Evolutionary conservation across 768 basidiomycete species (phyloP).

Genomic region (Melanogaster broomeanus): DNA sequence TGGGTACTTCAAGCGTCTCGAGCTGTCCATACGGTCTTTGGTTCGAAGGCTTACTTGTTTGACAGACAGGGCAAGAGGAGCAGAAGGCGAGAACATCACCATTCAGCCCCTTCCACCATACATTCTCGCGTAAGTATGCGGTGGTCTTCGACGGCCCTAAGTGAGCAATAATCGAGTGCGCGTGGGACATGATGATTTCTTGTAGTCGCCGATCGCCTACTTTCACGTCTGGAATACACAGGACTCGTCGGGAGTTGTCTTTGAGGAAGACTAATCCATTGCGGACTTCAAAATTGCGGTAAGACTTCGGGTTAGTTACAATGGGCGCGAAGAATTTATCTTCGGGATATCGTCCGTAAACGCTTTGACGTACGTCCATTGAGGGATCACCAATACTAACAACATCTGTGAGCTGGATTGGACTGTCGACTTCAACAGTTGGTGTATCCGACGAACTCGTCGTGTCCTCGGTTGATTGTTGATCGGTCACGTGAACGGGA

Average conservation of each 20-base stretch:
- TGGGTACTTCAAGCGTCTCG: constrained; percentile 2
- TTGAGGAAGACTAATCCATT: constrained; percentile 15
- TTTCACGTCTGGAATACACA: constrained; percentile 20
- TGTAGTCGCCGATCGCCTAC: constrained; percentile 1
- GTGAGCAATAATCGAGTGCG: constrained; percentile 26
- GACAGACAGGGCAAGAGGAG: constrained; percentile 11
- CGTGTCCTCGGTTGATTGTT: too few relatives aligned
- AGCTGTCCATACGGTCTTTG: constrained; percentile 6
- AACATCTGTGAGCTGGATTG: background rate
- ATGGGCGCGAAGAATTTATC: constrained; percentile 27
- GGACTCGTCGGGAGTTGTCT: constrained; percentile 12
- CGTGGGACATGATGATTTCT: constrained; percentile 25
- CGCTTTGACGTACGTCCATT: constrained; percentile 7
- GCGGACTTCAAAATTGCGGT: constrained; percentile 15
- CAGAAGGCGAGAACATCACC: constrained; percentile 31
- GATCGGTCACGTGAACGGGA: too few relatives aligned
- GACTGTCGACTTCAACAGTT: too few relatives aligned
- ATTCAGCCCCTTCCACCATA: constrained; percentile 42
- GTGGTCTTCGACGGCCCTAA: constrained; percentile 23
- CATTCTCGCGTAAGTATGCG: constrained; percentile 26
- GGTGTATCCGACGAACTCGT: too few relatives aligned
- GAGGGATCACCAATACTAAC: constrained; percentile 7
- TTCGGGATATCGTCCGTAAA: constrained; percentile 16
- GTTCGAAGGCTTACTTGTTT: constrained; percentile 11
- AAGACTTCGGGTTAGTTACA: constrained; percentile 21